Base-by-base conservation (phyloP, 441 rosid species). In the Gossypium gossypioides region DNA sequence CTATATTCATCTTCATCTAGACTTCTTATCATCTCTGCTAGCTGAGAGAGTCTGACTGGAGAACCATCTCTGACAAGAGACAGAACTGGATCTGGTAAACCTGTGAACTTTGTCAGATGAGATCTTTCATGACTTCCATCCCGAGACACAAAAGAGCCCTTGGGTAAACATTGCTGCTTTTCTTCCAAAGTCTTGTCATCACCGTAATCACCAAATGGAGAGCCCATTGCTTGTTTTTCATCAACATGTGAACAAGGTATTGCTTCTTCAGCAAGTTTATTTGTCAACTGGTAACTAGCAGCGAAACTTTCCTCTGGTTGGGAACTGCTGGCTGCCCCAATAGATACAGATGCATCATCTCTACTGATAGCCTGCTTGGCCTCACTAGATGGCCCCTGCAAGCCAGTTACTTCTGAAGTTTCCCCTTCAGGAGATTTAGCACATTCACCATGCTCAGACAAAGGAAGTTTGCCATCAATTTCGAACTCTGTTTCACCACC, bases 1-100 rank as follows among this genome's bases (percentile, higher is more conserved):
- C 76, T 79, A 76, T 73, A 88, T 59, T 94, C 93, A 50, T 89
- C 96, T 79, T 85, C 87, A 77, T 83, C 74, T 52, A 90, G 96
- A 73, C 82, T 82, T 77, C 79, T 82, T 70, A 90, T 81, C 59
- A 76, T 77, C 73, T 84, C 89, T 37, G 80, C 72, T 51, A 90
- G 86, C 79, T 89, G 85, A 46, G 72, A 68, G 73, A 89, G 77
- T 78, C 80, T 79, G 69, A 86, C 60, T 29, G 87, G 68, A 72
- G 59, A 65, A 46, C 68, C 81, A 82, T 83, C 91, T 32, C 59
- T 81, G 79, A 34, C 67, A 76, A 78, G 74, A 72, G 81, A 76
- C 71, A 69, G 63, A 40, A 69, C 57, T 42, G 24, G 78, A 51
- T 73, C 83, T 61, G 83, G 74, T 64, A 72, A 78, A 75, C 58